Base-by-base conservation (phyloP, 163 green algal species). In the Scenedesmus sp. region DNA sequence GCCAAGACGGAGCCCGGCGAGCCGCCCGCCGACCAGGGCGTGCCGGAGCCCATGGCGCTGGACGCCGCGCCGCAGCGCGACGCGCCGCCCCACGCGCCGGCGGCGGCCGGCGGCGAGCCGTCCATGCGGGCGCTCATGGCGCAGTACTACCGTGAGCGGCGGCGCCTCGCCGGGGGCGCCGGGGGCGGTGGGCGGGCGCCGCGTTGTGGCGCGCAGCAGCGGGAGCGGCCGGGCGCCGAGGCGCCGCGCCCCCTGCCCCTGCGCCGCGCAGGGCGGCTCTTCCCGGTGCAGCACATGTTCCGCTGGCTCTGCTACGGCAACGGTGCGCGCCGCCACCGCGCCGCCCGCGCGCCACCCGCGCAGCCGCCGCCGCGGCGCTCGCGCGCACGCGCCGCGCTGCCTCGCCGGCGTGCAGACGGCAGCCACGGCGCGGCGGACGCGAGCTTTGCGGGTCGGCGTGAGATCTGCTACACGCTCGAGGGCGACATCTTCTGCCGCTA, bases 391-490 rank as follows among this genome's bases (percentile, higher is more conserved):
- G 4, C 14, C 10, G 10, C 26, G 2, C 2, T 31, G 26, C 24
- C 29, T 28, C 31, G 17, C 18, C 29, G 45, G 29, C 58, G 45
- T 70, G 24, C 75, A 77, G 64, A 77, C 14, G 78, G 48, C 75
- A 93, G 90, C 74, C 89, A 94, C 72, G 75, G 89, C 6, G 77
- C 91, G 56, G 90, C 89, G 7, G 94, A 83, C 60, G 34, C 67
- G 15, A 74, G 57, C 26, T 98, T 93, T 84, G 93, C 96, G 76
- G 84, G 89, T 48, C 85, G 89, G 0, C 85, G 97, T 0, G 97
- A 99, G 85, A 97, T 99, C 62, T 99, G 95, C 87, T 99, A 98
- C 89, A 99, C 97, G 0, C 82, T 99, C 31, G 89, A 98, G 42
- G 92, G 92, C 0, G 97, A 99, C 80, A 97, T 99, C 54, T 99